Evolutionary conservation across 2,329 filamentous ascomycete genomes (phyloP), one percentile per base, ranked within the genome.

Genomic region (Cladosporium cucumerinum): DNA sequence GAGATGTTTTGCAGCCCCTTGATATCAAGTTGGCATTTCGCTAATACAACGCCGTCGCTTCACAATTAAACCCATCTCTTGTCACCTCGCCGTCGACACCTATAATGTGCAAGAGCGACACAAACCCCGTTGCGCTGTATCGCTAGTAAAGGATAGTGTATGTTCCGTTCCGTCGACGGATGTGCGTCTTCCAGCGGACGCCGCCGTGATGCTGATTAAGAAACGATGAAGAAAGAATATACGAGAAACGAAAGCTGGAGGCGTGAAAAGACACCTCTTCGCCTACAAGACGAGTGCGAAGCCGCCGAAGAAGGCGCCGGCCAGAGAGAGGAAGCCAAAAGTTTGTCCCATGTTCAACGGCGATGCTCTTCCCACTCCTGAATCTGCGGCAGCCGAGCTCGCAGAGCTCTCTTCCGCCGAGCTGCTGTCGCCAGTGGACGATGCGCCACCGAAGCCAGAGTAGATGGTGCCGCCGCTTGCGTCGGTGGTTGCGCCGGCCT

Each of bases 221-320:
- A 18, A 36, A 46, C 18, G 14, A 57, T 12, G 32, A 46, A 46
- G 55, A 58, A 51, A 64, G 30, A 57, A 32, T 36, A 49, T 25
- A 48, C 54, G 61, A 60, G 36, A 63, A 61, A 10, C 30, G 26
- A 28, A 52, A 54, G 51, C 28, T 16, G 25, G 1, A 21, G 51
- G 30, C 12, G 28, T 14, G 18, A 30, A 60, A 30, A 30, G 18
- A 51, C 46, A 26, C n/a, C 57, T 30, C 23, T 14, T 23, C n/a
- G 48, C 65, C 68, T 70, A 77, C 54, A 77, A 68, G 34, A 77
- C 59, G 10, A 77, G 65, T 43, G 85, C 81, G 70, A 89, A 87
- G 18, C 86, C 87, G 49, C 83, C 82, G 67, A 87, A 81, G 63
- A 88, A 77, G 34, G 82, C 82, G 60, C 81, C 81, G 49, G 85